These are phyloP conservation scores for Capsicum baccatum DNA, from an alignment of 257 asterid species.

Conservation along the genomic window DNA sequence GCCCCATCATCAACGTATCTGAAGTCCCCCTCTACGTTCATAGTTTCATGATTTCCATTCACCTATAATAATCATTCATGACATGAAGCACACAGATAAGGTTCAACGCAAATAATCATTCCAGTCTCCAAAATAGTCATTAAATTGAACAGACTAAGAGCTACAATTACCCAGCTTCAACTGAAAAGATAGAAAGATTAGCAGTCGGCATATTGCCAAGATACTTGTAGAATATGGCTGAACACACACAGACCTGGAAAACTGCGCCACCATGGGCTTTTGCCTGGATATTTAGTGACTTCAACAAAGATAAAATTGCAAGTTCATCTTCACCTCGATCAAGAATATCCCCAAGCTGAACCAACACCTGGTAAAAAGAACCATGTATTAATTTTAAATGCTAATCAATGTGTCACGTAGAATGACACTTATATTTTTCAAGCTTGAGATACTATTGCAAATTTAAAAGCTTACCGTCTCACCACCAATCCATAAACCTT, in stretches of 20 bases:
- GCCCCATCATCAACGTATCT: slow-evolving; percentile 84
- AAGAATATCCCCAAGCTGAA: slow-evolving; percentile 95
- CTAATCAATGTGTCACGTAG: background rate
- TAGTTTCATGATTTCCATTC: slow-evolving; percentile 96
- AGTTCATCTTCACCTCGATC: slow-evolving; percentile 97
- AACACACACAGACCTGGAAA: slow-evolving; percentile 69
- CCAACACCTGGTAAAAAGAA: slow-evolving; percentile 57
- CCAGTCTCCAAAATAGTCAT: background rate
- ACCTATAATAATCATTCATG: slow-evolving; percentile 51
- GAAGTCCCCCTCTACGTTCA: slow-evolving; percentile 94
- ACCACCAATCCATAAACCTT: slow-evolving; percentile 85
- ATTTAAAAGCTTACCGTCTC: slow-evolving; percentile 62
- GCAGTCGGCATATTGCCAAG: background rate
- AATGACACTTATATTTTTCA: background rate
- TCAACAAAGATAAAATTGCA: slow-evolving; percentile 84
- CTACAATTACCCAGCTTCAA: background rate
- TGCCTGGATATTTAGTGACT: slow-evolving; percentile 82
- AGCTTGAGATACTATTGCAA: background rate
- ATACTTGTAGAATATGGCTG: background rate
- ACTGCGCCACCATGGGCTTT: slow-evolving; percentile 94
- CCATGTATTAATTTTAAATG: background rate
- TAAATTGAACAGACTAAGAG: background rate
- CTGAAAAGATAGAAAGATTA: background rate
- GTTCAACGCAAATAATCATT: background rate
- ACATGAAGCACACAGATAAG: background rate